phyloP scores from a whole-genome alignment of 495 filamentous ascomycete genomes.

The Coniosporium apollinis region DNA sequence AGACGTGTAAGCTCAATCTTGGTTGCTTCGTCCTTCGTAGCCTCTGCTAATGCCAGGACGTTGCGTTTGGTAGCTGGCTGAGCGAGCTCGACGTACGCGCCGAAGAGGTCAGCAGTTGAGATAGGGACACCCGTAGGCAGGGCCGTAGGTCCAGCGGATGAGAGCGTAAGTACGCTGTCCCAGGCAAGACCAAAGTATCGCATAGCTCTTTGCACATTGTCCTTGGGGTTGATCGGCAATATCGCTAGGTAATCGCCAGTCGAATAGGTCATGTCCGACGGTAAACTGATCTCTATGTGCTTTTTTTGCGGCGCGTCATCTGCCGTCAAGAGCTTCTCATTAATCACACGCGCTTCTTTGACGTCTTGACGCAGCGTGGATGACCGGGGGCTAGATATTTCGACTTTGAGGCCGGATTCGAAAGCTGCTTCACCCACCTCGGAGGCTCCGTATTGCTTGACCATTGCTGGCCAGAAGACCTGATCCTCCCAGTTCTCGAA shows the following conservation, averaged over 20 bases:
- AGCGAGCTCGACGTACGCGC: constrained; percentile 54
- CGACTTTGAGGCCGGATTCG: not conserved
- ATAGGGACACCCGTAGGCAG: constrained; percentile 44
- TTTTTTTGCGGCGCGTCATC: constrained; percentile 40
- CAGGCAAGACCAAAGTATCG: constrained; percentile 39
- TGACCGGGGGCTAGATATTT: not conserved
- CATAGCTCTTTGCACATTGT: constrained; percentile 38
- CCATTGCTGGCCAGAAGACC: constrained; percentile 8
- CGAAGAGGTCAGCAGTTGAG: constrained; percentile 42
- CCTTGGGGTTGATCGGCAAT: constrained; percentile 48
- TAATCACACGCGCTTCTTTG: not conserved
- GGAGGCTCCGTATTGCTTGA: constrained; percentile 1
- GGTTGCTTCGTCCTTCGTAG: constrained; percentile 22
- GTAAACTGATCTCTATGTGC: constrained; percentile 49
- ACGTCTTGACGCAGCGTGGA: not conserved
- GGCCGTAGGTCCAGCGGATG: constrained; percentile 28
- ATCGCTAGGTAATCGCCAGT: constrained; percentile 65
- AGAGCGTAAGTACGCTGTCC: constrained; percentile 38
- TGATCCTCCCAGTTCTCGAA: constrained; percentile 12
- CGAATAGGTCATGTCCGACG: constrained; percentile 46
- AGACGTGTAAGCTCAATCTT: constrained; percentile 29
- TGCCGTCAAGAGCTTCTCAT: not conserved
- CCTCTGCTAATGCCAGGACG: constrained; percentile 26
- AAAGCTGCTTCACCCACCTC: not conserved
- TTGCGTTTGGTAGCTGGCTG: constrained; percentile 50